Evolutionary conservation across 1,139 yeast species (phyloP).

Genomic region (Sugiyamaella japonica): DNA sequence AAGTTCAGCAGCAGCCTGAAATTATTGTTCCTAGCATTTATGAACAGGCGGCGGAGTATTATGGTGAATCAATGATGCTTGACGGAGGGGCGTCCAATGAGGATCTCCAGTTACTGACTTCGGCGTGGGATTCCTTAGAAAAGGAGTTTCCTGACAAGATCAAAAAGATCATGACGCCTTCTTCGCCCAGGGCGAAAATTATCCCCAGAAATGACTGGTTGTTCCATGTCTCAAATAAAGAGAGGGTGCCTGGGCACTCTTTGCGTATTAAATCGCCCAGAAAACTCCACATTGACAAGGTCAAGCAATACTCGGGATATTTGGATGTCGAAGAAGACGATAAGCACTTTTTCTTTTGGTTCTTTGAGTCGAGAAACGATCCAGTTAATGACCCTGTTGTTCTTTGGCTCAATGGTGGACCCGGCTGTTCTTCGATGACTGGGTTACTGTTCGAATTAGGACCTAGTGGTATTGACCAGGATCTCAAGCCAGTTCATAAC

Average conservation of each 20-base stretch:
- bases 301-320: constrained; percentile 82
- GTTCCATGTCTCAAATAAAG: constrained; percentile 19
- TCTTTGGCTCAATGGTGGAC: constrained; percentile 90
- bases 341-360: constrained; percentile 84
- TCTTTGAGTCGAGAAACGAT: constrained; percentile 87
- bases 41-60: constrained; percentile 21
- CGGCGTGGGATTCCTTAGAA: constrained; percentile 21
- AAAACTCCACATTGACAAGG: constrained; percentile 66
- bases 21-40: constrained; percentile 10
- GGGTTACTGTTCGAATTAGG: constrained; percentile 94
- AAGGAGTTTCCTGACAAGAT: constrained; percentile 20
- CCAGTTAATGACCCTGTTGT: constrained; percentile 82
- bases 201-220: constrained; percentile 21
- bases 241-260: constrained; percentile 29
- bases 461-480: constrained; percentile 68
- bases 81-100: constrained; percentile 11
- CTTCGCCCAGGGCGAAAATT: constrained; percentile 16
- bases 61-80: constrained; percentile 12
- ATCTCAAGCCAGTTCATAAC: constrained; percentile 70
- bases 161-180: constrained; percentile 13
- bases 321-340: constrained; percentile 78
- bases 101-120: constrained; percentile 2
- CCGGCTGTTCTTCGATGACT: constrained; percentile 86
- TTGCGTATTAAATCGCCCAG: constrained; percentile 44
- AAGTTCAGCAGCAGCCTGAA: constrained; percentile 12